Base-by-base conservation (phyloP, 768 basidiomycete genomes). In the Filobasidium floriforme region DNA sequence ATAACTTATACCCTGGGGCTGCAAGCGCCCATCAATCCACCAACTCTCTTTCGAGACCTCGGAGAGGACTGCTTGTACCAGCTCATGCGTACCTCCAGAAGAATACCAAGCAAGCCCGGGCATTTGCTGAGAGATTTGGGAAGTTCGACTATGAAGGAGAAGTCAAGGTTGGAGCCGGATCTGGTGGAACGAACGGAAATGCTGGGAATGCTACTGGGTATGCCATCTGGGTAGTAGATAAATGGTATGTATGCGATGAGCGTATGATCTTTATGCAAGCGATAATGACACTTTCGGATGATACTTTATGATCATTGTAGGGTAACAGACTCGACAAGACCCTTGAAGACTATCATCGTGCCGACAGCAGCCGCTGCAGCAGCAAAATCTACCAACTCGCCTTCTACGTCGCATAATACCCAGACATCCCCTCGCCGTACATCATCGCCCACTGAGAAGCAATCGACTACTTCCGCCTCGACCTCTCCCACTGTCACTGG, bases 81-180 rank as follows among this genome's bases (percentile, higher is more conserved):
- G 54, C 29, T 19, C 54, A 57, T 15, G 14, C 15, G 22, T 28
- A 28, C 15, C 29, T 57, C 15, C 15, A 22, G 15, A 15, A 15
- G 18, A 24, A 24, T 15, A 57, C 54, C 18, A 57, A 15, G 22
- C 7, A 51, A 24, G 54, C 54, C 15, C 12, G 14, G 54, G 24
- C 18, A 24, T 57, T 3, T 32, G 54, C 54, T 1, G 15, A 28
- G n/a, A 15, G 2, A n/a, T 57, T 57, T 15, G 54, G 54, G 54
- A 57, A n/a, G 54, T 57, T 57, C 24, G 54, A 28, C 12, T 57
- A 19, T 32, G 54, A 57, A 28, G 54, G 54, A n/a, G 54, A 57
- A n/a, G 54, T 57, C 15, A 28, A 15, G 19, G 24, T 57, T 15
- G 54, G 46, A 15, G 32, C 32, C 4, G 32, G 32, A 37, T 37